Conservation (phyloP, 495 filamentous ascomycete species). For the Penicillium nucicola region DNA sequence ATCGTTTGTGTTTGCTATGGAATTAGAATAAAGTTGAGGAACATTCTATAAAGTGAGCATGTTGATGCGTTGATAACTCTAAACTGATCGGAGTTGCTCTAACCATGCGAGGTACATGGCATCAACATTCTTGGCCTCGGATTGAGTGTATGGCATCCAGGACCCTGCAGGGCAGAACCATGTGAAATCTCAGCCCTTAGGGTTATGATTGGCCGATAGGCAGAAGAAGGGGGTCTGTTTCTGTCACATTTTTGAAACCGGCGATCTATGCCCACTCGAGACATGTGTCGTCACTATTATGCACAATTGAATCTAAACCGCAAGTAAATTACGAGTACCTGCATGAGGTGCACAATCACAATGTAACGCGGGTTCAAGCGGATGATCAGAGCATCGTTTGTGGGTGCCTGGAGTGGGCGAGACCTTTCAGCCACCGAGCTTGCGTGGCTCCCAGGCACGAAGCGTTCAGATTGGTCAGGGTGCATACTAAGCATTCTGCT, state of each 20-base stretch:
- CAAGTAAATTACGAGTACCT: conserved; percentile 6
- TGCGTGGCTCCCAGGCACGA: conserved; percentile 15
- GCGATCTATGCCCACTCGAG: conserved; percentile 4
- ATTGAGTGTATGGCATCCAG: neutral
- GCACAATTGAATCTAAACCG: too few relatives aligned
- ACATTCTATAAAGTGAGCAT: too few relatives aligned
- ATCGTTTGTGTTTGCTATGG: too few relatives aligned
- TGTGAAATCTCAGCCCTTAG: neutral
- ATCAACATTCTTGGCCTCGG: neutral
- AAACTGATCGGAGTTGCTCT: neutral
- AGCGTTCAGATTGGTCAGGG: conserved; percentile 12
- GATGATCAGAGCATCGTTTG: conserved; percentile 3
- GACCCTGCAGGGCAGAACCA: neutral
- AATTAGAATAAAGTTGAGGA: too few relatives aligned
- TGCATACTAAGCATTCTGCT: conserved; percentile 26
- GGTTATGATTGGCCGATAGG: neutral
- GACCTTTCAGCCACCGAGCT: conserved; percentile 22
- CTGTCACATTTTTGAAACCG: conserved; percentile 14
- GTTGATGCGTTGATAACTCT: too few relatives aligned
- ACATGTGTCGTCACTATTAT: neutral
- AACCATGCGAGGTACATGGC: neutral
- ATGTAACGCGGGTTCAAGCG: neutral
- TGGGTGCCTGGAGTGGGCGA: conserved; percentile 2
- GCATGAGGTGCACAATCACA: conserved; percentile 7
- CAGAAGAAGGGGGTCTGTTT: conserved; percentile 10